Percentiles rank a stretch among this genome's conserved stretches.
Conservation (phyloP, 805 yeast genomes). For the Brettanomyces anomalus region DNA sequence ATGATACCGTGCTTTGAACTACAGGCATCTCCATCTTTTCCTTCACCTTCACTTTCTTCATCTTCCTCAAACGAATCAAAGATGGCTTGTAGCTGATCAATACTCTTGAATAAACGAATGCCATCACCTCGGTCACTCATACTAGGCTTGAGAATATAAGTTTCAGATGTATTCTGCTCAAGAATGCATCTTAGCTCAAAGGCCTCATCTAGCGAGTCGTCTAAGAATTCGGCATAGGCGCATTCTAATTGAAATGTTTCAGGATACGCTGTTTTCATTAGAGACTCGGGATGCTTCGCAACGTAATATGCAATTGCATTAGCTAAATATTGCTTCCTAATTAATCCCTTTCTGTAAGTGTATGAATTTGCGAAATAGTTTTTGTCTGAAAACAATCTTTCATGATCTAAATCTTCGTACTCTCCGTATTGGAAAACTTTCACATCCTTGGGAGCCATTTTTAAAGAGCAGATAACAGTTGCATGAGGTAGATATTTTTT, state of each 20-base stretch:
- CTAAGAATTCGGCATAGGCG: slow-evolving; percentile 93
- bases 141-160: slow-evolving; percentile 91
- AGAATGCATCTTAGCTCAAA: slow-evolving; percentile 81
- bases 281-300: slow-evolving; percentile 66
- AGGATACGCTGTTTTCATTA: slow-evolving; percentile 55
- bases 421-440: slow-evolving; percentile 75
- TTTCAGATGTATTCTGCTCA: slow-evolving; percentile 33
- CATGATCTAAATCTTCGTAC: slow-evolving; percentile 82
- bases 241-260: slow-evolving; percentile 74
- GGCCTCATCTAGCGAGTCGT: slow-evolving; percentile 87
- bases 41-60: slow-evolving; percentile 48
- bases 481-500: slow-evolving; percentile 7
- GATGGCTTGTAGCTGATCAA: slow-evolving; percentile 71
- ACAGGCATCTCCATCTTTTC: slow-evolving; percentile 48
- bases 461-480: slow-evolving; percentile 6
- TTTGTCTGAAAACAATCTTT: slow-evolving; percentile 35
- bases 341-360: slow-evolving; percentile 81
- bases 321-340: slow-evolving; percentile 84
- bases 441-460: slow-evolving; percentile 6
- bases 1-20: slow-evolving; percentile 52
- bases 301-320: slow-evolving; percentile 68
- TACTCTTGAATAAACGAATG: slow-evolving; percentile 68
- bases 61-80: slow-evolving; percentile 78
- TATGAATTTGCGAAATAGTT: slow-evolving; percentile 69
- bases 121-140: slow-evolving; percentile 99